Evolutionary conservation across 2,329 filamentous ascomycete genomes (phyloP).

Genomic region (Neoascochyta sp.): DNA sequence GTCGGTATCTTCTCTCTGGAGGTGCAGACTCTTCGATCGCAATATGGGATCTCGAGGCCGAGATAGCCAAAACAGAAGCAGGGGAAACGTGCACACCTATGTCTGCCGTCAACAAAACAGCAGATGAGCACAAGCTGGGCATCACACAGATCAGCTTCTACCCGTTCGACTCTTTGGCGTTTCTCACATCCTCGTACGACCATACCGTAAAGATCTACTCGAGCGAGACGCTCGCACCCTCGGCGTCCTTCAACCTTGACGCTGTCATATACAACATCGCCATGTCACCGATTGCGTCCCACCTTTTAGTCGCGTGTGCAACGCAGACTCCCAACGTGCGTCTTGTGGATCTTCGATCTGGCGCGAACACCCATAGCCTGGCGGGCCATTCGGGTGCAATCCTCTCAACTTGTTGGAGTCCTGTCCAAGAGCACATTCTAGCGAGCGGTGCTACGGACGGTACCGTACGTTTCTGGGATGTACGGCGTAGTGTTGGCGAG

Average conservation of each 20-base stretch:
- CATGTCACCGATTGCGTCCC: constrained; percentile 66
- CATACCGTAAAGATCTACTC: constrained; percentile 73
- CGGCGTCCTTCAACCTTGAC: constrained; percentile 65
- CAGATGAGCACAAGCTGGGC: constrained; percentile 59
- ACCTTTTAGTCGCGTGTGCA: constrained; percentile 80
- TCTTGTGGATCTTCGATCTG: constrained; percentile 81
- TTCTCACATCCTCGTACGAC: constrained; percentile 75
- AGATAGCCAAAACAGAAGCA: constrained; percentile 12
- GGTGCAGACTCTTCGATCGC: constrained; percentile 81
- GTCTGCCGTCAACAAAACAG: constrained; percentile 24
- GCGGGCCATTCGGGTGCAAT: constrained; percentile 53
- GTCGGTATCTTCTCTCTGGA: constrained; percentile 74
- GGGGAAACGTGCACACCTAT: constrained; percentile 25
- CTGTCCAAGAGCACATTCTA: constrained; percentile 71
- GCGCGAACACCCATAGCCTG: constrained; percentile 58
- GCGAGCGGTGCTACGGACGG: constrained; percentile 84
- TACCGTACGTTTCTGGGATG: constrained; percentile 79
- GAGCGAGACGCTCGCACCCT: constrained; percentile 58
- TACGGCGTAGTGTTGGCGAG: constrained; percentile 71
- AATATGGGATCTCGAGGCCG: constrained; percentile 75
- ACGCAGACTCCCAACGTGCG: constrained; percentile 82
- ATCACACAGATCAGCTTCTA: constrained; percentile 76
- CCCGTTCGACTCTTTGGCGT: constrained; percentile 70
- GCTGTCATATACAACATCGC: constrained; percentile 73
- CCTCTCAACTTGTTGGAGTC: constrained; percentile 72